Evolutionary conservation across 495 filamentous ascomycete species (phyloP), one percentile per base, ranked within the genome.

Genomic region (Cudoniella acicularis): DNA sequence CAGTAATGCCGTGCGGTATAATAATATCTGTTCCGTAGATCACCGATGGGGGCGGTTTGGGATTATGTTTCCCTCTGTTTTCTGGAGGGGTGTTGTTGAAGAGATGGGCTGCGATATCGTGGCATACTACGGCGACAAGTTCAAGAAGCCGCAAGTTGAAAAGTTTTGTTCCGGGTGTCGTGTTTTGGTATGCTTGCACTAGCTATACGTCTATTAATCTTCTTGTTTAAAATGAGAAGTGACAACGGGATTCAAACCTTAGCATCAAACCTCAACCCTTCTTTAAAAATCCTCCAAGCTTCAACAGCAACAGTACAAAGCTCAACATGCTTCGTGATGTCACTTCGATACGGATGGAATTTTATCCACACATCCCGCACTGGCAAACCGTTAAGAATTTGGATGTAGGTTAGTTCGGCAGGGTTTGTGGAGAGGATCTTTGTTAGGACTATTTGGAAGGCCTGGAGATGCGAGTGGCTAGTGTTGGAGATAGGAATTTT

Each of bases 311-410:
- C 52, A 10, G 43, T 45, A 18, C 40, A 61, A 16, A 46, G 40
- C 18, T 22, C 11, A 43, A 50, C 17, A 61, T 55, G 27, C 18
- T 61, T 23, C 17, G 10, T 10, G 26, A 61, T 55, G 27, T 55
- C 51, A 1, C 2, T 17, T 45, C 45, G 54, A 20, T 42, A 45
- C 26, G 52, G 26, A n/a, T 41, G 46, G 24, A 52, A 57, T 22
- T 52, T 41, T 69, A 64, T 13, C 9, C 61, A 8, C 56, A 65
- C 64, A 22, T 68, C 57, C 17, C 20, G 40, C 17, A 56, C 57
- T 0, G 70, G 69, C 1, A 71, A 57, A 0, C 69, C 68, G 57
- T 74, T 65, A 18, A 73, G 67, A 23, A 72, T 72, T 41, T 73
- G 70, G 1, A 64, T 64, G 42, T 65, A 72, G 0, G 68, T 70